phyloP scores from a whole-genome alignment of 495 filamentous ascomycete species.

The Hypoxylon perforatum region DNA sequence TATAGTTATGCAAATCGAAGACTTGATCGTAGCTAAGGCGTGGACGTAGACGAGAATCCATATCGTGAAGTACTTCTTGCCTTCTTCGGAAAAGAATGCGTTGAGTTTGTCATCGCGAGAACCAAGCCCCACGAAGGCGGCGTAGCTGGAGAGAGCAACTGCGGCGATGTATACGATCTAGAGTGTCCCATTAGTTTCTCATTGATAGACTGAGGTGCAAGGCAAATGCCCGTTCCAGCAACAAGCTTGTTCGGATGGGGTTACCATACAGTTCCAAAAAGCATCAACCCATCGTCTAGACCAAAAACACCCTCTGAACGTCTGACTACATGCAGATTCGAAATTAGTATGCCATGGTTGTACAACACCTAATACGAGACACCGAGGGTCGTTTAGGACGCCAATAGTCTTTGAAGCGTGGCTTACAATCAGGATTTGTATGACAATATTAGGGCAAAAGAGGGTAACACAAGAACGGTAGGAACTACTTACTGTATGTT shows the following conservation, averaged over 20 bases:
- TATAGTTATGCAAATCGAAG: constrained; percentile 6
- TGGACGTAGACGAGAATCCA: constrained; percentile 10
- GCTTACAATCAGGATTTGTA: background rate
- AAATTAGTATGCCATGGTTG: background rate
- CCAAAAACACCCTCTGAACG: background rate
- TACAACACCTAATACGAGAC: background rate
- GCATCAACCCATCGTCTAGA: constrained; percentile 1
- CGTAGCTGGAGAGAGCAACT: constrained; percentile 2
- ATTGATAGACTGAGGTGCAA: background rate
- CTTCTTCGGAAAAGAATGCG: constrained; percentile 3
- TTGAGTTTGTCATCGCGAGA: background rate
- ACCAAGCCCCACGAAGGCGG: constrained; percentile 3
- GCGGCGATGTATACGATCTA: constrained; percentile 6
- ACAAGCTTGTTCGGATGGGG: background rate
- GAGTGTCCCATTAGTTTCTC: background rate
- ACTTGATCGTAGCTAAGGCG: constrained; percentile 2
- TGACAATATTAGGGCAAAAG: background rate
- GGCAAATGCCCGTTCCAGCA: too few species aligned
- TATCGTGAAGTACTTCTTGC: constrained; percentile 12
- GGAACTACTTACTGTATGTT: constrained; percentile 1
- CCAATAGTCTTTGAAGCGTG: background rate
- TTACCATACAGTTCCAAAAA: constrained; percentile 6
- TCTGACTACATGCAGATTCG: background rate
- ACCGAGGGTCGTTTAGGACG: background rate
- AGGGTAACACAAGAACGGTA: background rate